Conservation (phyloP, 768 basidiomycete species). For the Lanmaoa rubissima region DNA sequence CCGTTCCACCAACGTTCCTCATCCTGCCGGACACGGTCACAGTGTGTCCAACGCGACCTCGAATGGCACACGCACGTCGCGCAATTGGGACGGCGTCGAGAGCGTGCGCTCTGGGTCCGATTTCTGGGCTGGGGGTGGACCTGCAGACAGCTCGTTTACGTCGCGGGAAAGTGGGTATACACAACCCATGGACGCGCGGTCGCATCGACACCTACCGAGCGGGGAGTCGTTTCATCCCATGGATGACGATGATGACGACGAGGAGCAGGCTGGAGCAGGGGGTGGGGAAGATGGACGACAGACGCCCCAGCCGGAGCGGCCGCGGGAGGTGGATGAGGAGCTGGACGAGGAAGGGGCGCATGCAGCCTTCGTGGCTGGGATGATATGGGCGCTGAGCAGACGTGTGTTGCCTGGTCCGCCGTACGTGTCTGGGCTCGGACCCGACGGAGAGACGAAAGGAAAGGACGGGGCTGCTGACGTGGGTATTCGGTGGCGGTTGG, state of each 20-base stretch:
- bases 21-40: slow-evolving; percentile 18
- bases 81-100: slow-evolving; percentile 31
- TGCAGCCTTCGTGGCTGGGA: slow-evolving; percentile 82
- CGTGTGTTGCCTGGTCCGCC: slow-evolving; percentile 70
- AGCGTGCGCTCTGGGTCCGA: slow-evolving; percentile 68
- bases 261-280: neutral
- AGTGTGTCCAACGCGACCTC: slow-evolving; percentile 14
- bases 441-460: slow-evolving; percentile 17
- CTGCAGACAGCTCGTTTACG: slow-evolving; percentile 13
- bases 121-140: slow-evolving; percentile 59
- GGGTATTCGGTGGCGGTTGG: slow-evolving; percentile 67
- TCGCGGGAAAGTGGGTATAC: slow-evolving; percentile 21
- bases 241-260: slow-evolving; percentile 28
- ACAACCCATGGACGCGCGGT: neutral
- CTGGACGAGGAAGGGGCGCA: slow-evolving; percentile 77
- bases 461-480: slow-evolving; percentile 38
- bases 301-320: slow-evolving; percentile 22
- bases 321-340: slow-evolving; percentile 30
- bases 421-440: slow-evolving; percentile 51
- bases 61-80: slow-evolving; percentile 13
- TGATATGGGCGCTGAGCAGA: slow-evolving; percentile 80
- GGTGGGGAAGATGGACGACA: slow-evolving; percentile 17
- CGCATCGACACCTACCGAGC: slow-evolving; percentile 18
- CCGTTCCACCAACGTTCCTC: slow-evolving; percentile 1
- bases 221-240: slow-evolving; percentile 34